phyloP scores from a whole-genome alignment of 2,329 filamentous ascomycete species.

The Fusarium pseudonygamai region DNA sequence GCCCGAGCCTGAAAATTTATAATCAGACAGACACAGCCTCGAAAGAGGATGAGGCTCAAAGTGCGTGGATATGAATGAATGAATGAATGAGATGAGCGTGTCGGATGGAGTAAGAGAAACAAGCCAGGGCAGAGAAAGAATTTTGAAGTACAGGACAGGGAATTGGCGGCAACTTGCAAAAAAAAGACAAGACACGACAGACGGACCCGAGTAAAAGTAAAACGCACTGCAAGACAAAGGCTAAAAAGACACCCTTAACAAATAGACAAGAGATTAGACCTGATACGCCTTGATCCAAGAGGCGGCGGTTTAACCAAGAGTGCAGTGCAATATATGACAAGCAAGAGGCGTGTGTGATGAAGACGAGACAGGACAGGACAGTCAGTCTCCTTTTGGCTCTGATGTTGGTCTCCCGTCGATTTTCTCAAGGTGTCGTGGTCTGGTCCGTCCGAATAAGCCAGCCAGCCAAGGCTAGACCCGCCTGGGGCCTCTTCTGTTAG shows the following conservation, averaged over 20 bases:
- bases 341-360: slow-evolving; percentile 37
- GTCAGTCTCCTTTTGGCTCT: slow-evolving; percentile 46
- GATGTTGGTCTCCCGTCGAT: slow-evolving; percentile 48
- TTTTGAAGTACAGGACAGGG: slow-evolving; percentile 45
- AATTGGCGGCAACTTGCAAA: slow-evolving; percentile 39
- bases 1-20: slow-evolving; percentile 6
- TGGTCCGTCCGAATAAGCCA: slow-evolving; percentile 50
- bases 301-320: slow-evolving; percentile 9
- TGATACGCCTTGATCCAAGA: not conserved
- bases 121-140: slow-evolving; percentile 45
- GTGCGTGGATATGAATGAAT: slow-evolving; percentile 37
- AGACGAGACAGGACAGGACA: slow-evolving; percentile 25
- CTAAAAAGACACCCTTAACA: slow-evolving; percentile 2
- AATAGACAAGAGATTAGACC: not conserved
- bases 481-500: slow-evolving; percentile 34
- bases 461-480: slow-evolving; percentile 41
- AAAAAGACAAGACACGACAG: slow-evolving; percentile 14
- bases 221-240: slow-evolving; percentile 19
- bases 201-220: slow-evolving; percentile 2
- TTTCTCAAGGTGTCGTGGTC: slow-evolving; percentile 53
- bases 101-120: slow-evolving; percentile 44
- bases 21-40: slow-evolving; percentile 8
- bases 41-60: slow-evolving; percentile 32
- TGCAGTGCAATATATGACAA: slow-evolving; percentile 30
- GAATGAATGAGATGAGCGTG: slow-evolving; percentile 40